Base-by-base conservation (phyloP, 169 alveolate species). In the Cryptosporidium baileyi region DNA sequence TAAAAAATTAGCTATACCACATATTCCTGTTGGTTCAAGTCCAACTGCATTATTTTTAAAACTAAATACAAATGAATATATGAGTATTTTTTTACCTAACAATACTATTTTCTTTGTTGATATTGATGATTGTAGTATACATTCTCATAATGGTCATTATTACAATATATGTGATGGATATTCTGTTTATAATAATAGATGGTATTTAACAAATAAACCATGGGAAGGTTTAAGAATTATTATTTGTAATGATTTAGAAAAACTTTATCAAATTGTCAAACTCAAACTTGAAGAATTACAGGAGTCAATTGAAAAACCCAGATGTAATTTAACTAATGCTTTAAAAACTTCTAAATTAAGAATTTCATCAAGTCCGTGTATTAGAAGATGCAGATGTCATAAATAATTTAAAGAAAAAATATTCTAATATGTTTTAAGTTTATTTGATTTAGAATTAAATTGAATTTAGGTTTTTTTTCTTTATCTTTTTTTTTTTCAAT, bases 91-190 rank as follows among this genome's bases (percentile, higher is more conserved):
- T 51, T 61, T 65, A 24, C 19, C 81, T 34, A 65, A 65, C 32
- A 65, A 65, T 65, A 65, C 81, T n/a, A 47, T 65, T 32, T 65
- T 65, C 34, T 65, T 65, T 17, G 81, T 65, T 28, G 81, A 65
- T 49, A 51, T 49, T 28, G 81, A 65, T 13, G 81, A 65, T 17
- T 65, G 81, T 8, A 65, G 81, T 28, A 65, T 65, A 9, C 81
- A 65, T 17, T 65, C 81, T 26, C 30, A 19, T 15, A 28, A 47
- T 65, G 63, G 81, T 6, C 62, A 65, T 60, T 65, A 65, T 19
- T 65, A 45, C 36, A 65, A 65, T 47, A 30, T 65, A 19, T 65
- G 81, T n/a, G 41, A 62, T 65, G 81, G 81, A 11, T 65, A 65
- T 36, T 65, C 81, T 13, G 61, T 65, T 3, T 49, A 65, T 47